Conservation (phyloP, 352 stramenopile species). For the Peronospora farinosa region DNA sequence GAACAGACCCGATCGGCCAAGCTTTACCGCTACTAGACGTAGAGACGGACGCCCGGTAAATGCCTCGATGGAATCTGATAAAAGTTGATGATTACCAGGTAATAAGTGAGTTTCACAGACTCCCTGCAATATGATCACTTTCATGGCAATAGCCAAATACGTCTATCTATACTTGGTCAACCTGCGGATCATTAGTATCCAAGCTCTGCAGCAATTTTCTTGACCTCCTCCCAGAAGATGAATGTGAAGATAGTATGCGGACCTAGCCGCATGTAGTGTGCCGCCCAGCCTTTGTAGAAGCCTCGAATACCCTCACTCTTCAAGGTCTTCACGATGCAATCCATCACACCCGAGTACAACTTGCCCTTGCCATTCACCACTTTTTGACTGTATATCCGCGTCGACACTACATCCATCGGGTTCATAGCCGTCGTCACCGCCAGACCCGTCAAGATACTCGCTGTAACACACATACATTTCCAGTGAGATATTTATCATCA, state of each 20-base stretch:
- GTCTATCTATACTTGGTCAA: slow-evolving; percentile 18
- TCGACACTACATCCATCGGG: slow-evolving; percentile 84
- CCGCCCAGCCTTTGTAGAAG: slow-evolving; percentile 85
- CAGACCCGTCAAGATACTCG: slow-evolving; percentile 73
- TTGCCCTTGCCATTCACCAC: slow-evolving; percentile 82
- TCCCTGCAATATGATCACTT: slow-evolving; percentile 6
- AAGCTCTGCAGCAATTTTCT: slow-evolving; percentile 53
- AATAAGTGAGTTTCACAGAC: not conserved
- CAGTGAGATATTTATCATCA: not conserved
- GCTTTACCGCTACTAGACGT: slow-evolving; percentile 74
- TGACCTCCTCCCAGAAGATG: slow-evolving; percentile 82
- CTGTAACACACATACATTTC: slow-evolving; percentile 24
- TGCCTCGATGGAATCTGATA: too few species aligned
- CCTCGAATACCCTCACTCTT: slow-evolving; percentile 66
- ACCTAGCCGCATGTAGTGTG: slow-evolving; percentile 82
- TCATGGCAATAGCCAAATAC: slow-evolving; percentile 9
- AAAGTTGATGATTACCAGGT: not conserved
- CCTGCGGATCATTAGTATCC: slow-evolving; percentile 42
- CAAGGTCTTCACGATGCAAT: slow-evolving; percentile 79
- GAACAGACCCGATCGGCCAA: slow-evolving; percentile 91
- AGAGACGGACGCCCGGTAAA: not conserved
- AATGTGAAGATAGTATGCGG: slow-evolving; percentile 85
- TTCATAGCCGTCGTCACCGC: slow-evolving; percentile 85
- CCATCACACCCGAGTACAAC: slow-evolving; percentile 65
- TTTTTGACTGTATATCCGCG: slow-evolving; percentile 82